phyloP scores from a whole-genome alignment of 148 eudicot genomes.

The Tetragonia tetragonoides region DNA sequence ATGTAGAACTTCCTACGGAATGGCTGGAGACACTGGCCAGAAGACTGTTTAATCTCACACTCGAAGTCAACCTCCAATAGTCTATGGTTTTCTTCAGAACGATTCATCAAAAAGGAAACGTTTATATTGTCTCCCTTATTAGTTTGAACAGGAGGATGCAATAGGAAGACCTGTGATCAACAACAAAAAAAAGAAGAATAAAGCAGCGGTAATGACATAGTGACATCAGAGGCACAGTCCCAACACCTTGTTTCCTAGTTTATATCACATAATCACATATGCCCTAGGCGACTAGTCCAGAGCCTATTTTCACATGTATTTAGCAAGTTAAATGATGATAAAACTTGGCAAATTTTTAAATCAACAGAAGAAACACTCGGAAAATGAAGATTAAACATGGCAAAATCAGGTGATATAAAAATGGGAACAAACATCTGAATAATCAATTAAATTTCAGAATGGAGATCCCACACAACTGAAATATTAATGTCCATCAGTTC shows the following conservation, averaged over 20 bases:
- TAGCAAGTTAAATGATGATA: not conserved
- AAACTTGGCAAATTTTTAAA: too few relatives aligned
- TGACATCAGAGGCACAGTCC: not conserved
- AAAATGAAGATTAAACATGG: too few relatives aligned
- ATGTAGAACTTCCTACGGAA: conserved; percentile 61
- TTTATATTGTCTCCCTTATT: conserved; percentile 47
- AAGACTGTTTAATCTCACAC: conserved; percentile 47
- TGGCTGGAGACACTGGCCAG: conserved; percentile 53
- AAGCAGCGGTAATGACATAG: not conserved
- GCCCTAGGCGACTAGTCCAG: not conserved
- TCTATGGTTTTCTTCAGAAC: conserved; percentile 81
- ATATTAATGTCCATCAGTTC: too few relatives aligned
- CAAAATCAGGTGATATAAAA: too few relatives aligned
- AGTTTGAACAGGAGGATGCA: conserved; percentile 49
- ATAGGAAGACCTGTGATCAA: conserved; percentile 63
- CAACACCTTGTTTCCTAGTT: not conserved
- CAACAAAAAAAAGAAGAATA: not conserved
- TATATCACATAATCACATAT: not conserved
- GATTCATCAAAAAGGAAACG: conserved; percentile 62
- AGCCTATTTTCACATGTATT: not conserved
- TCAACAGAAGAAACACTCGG: too few relatives aligned
- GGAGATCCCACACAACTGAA: too few relatives aligned
- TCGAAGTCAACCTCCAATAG: conserved; percentile 76
- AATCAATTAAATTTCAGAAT: too few relatives aligned
- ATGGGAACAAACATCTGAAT: too few relatives aligned